A percentile compares a stretch with the other conserved stretches of the same genome.
Conservation (phyloP, 345 rosid species). For the Eucalyptus cloeziana region DNA sequence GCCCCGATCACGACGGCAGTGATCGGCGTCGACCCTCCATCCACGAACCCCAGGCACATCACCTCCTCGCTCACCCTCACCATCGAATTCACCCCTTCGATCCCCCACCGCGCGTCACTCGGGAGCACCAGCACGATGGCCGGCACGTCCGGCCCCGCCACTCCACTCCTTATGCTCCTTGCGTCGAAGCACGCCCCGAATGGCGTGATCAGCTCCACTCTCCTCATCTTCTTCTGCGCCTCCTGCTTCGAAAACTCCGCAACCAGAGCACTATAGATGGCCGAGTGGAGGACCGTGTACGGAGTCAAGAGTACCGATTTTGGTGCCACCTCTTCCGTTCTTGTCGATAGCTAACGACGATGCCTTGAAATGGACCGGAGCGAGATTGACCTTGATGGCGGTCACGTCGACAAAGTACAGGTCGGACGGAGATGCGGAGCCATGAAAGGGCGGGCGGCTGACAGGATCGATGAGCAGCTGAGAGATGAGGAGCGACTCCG, state of each 20-base stretch:
- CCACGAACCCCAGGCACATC: conserved; percentile 14
- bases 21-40: conserved; percentile 8
- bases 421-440: neutral
- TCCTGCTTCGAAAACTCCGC: conserved; percentile 5
- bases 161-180: neutral
- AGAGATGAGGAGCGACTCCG: conserved; percentile 7
- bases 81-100: conserved; percentile 29
- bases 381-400: conserved; percentile 5
- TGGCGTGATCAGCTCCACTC: neutral
- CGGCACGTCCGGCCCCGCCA: conserved; percentile 11
- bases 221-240: neutral
- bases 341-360: conserved; percentile 5
- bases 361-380: neutral
- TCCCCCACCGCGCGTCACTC: conserved; percentile 7
- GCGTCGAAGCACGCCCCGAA: conserved; percentile 1
- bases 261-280: conserved; percentile 26
- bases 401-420: conserved; percentile 14
- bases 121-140: conserved; percentile 7
- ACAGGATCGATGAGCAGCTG: conserved; percentile 14
- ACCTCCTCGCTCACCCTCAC: conserved; percentile 4
- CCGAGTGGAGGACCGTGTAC: conserved; percentile 15
- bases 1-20: conserved; percentile 22
- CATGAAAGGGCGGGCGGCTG: neutral
- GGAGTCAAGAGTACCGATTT: conserved; percentile 20
- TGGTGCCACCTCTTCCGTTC: conserved; percentile 34